Evolutionary conservation across 2,329 filamentous ascomycete genomes (phyloP).

Genomic region (Rhinocladiella similis): DNA sequence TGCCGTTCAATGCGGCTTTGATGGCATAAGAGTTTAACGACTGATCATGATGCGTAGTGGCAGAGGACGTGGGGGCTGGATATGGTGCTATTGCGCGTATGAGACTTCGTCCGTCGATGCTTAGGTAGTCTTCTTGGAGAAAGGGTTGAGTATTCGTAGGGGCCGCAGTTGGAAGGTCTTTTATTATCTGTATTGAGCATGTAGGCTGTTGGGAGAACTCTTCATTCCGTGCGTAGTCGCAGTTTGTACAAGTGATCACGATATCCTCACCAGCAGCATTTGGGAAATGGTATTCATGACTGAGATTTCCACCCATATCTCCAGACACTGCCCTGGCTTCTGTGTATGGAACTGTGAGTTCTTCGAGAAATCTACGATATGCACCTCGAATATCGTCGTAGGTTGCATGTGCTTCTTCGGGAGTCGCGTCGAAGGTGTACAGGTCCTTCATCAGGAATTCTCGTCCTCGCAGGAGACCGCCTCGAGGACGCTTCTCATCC

Average conservation of each 20-base stretch:
- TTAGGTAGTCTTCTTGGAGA: slow-evolving; percentile 22
- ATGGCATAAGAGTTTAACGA: slow-evolving; percentile 61
- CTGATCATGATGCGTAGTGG: background rate
- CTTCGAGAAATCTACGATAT: slow-evolving; percentile 76
- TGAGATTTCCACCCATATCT: slow-evolving; percentile 90
- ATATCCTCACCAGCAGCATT: slow-evolving; percentile 81
- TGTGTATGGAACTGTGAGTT: slow-evolving; percentile 78
- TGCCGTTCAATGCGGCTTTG: slow-evolving; percentile 52
- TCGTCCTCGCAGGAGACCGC: slow-evolving; percentile 80
- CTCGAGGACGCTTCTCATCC: slow-evolving; percentile 84
- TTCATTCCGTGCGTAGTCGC: slow-evolving; percentile 79
- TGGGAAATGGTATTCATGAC: slow-evolving; percentile 91
- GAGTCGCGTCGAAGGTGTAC: slow-evolving; percentile 83
- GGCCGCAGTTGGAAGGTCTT: background rate
- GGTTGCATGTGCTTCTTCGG: slow-evolving; percentile 70
- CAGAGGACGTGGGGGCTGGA: background rate
- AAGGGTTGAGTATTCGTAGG: background rate
- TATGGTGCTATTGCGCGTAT: slow-evolving; percentile 16
- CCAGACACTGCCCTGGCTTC: slow-evolving; percentile 90
- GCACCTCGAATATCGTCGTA: slow-evolving; percentile 73
- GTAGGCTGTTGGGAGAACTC: slow-evolving; percentile 65
- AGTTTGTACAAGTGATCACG: slow-evolving; percentile 72
- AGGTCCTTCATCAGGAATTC: slow-evolving; percentile 99
- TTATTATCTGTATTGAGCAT: slow-evolving; percentile 2
- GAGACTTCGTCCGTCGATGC: slow-evolving; percentile 19